A percentile compares a stretch with the other conserved stretches of the same genome.
These are phyloP conservation scores for Fraxinus quadrangulata DNA, from an alignment of 257 asterid genomes.

Conservation along the genomic window DNA sequence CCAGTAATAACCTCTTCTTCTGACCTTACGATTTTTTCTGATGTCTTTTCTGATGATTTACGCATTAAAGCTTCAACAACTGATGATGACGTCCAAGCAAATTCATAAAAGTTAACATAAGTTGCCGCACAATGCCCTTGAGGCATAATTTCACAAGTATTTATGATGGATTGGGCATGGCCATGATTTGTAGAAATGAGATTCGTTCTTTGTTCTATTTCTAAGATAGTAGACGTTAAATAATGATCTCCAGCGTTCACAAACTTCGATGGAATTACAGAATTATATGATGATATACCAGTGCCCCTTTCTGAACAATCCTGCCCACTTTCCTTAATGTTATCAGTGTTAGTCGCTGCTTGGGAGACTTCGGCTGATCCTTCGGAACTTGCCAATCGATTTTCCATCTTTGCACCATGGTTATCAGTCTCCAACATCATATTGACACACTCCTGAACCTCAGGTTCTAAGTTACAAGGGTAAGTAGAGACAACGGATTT, in stretches of 20 bases:
- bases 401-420: constrained; percentile 44
- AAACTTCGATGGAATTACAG: constrained; percentile 38
- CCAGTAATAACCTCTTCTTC: constrained; percentile 58
- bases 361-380: constrained; percentile 76
- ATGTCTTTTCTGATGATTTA: constrained; percentile 53
- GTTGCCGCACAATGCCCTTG: constrained; percentile 34
- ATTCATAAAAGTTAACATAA: constrained; percentile 70
- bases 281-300: constrained; percentile 36
- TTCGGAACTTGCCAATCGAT: constrained; percentile 61
- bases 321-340: constrained; percentile 26
- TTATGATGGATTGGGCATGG: constrained; percentile 22
- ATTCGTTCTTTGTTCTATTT: constrained; percentile 33
- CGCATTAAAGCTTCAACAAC: constrained; percentile 50
- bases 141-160: constrained; percentile 24
- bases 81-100: constrained; percentile 67
- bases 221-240: constrained; percentile 24
- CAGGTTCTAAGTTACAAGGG: constrained; percentile 44
- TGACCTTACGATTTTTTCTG: constrained; percentile 49
- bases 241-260: constrained; percentile 35
- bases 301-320: constrained; percentile 36
- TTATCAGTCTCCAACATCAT: constrained; percentile 37
- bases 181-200: constrained; percentile 32
- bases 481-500: constrained; percentile 34
- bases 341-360: constrained; percentile 41
- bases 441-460: constrained; percentile 36